Evolutionary conservation across 148 eudicot species (phyloP).

Genomic region (Linanthus parryae): DNA sequence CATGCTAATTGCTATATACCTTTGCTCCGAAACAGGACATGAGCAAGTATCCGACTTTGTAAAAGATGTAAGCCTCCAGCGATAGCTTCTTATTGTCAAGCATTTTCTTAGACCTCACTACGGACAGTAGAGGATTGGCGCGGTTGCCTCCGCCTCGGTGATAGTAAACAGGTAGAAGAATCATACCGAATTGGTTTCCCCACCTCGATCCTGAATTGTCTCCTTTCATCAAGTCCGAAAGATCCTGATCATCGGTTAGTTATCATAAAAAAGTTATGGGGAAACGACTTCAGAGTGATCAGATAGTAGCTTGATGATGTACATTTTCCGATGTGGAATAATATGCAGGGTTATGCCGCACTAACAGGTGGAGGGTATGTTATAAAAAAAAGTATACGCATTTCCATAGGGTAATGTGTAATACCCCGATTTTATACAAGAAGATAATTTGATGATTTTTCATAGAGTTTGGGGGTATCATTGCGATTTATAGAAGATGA

Average conservation of each 20-base stretch:
- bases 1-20: slow-evolving; percentile 14
- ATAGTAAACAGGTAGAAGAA: slow-evolving; percentile 38
- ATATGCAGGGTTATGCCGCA: too few species aligned
- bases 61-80: slow-evolving; percentile 43
- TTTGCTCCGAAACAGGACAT: slow-evolving; percentile 43
- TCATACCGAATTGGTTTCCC: slow-evolving; percentile 56
- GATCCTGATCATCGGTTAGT: slow-evolving; percentile 22
- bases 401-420: too few species aligned
- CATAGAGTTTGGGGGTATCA: too few species aligned
- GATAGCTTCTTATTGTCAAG: slow-evolving; percentile 51
- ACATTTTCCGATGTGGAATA: too few species aligned
- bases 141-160: slow-evolving; percentile 19
- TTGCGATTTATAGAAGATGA: too few species aligned
- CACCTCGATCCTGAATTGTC: slow-evolving; percentile 19
- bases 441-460: too few species aligned
- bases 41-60: slow-evolving; percentile 23
- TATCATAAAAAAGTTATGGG: background rate
- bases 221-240: slow-evolving; percentile 18
- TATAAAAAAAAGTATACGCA: too few species aligned
- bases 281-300: too few species aligned
- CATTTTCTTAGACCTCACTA: slow-evolving; percentile 41
- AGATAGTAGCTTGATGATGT: background rate
- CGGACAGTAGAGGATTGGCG: slow-evolving; percentile 25
- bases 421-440: too few species aligned
- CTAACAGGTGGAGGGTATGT: too few species aligned